Evolutionary conservation across 1,284 basidiomycete genomes (phyloP).

Genomic region (Exobasidium rhododendri): DNA sequence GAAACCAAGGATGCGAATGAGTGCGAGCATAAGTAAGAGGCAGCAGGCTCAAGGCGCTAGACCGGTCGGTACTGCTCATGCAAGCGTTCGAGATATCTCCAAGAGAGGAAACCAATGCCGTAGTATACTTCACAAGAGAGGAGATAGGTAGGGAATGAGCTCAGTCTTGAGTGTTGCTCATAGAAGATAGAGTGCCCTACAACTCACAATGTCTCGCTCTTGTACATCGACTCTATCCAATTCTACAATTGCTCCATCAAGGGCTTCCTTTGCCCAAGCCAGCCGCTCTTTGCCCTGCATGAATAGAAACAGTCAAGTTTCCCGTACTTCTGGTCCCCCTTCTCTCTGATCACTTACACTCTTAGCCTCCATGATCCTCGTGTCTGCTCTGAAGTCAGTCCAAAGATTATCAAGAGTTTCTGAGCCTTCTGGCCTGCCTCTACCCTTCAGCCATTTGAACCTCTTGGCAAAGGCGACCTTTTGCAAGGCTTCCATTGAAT

Average conservation of each 20-base stretch:
- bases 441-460: conserved; percentile 3
- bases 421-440: neutral
- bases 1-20: neutral
- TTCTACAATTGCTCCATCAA: neutral
- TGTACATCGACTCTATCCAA: neutral
- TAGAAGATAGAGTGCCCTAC: no score
- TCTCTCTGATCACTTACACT: neutral
- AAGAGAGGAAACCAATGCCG: neutral
- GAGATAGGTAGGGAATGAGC: no score
- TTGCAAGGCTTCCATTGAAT: neutral
- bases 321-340: neutral
- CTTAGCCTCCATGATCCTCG: neutral
- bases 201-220: neutral
- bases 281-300: neutral
- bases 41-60: neutral
- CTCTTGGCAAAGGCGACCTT: neutral
- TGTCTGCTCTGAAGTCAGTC: neutral
- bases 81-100: neutral
- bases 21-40: neutral
- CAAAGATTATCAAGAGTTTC: neutral
- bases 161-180: no score
- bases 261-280: neutral
- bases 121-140: no score
- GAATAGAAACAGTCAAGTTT: neutral
- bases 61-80: neutral